A percentile compares a stretch with the other conserved stretches of the same genome.
Conservation (phyloP, 768 basidiomycete species). For the Mycena venus region DNA sequence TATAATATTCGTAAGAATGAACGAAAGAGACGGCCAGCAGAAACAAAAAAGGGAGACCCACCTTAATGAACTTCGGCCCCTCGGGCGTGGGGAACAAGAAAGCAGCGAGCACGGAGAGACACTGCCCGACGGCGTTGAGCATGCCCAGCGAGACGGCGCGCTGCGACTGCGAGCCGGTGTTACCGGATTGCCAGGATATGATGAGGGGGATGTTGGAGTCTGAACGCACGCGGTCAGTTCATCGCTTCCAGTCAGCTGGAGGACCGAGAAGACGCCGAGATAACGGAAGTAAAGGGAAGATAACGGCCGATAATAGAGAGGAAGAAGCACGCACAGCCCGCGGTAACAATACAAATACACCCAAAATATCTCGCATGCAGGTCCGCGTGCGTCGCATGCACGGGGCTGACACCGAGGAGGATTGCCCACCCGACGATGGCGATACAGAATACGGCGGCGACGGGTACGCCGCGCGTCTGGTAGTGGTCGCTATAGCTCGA, state of each 20-base stretch:
- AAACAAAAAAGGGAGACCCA: too few relatives aligned
- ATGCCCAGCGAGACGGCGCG: constrained; percentile 27
- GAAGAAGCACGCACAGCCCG: constrained; percentile 17
- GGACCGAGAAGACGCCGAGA: background rate
- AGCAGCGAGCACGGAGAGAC: constrained; percentile 26
- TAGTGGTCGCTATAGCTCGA: constrained; percentile 13
- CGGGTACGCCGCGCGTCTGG: constrained; percentile 25
- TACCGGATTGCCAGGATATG: constrained; percentile 25
- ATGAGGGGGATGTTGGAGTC: constrained; percentile 12
- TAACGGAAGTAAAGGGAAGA: background rate
- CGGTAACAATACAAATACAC: constrained; percentile 22
- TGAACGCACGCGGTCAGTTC: too few relatives aligned
- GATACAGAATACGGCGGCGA: constrained; percentile 12
- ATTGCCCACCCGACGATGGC: constrained; percentile 21
- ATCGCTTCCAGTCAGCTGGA: too few relatives aligned
- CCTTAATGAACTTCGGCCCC: constrained; percentile 14
- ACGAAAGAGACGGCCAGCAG: too few relatives aligned
- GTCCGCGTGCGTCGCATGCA: background rate
- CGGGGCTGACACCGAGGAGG: constrained; percentile 15
- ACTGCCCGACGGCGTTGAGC: constrained; percentile 27
- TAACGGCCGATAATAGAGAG: background rate
- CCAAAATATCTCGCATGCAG: constrained; percentile 23
- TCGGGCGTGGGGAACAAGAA: constrained; percentile 21
- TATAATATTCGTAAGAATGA: too few relatives aligned
- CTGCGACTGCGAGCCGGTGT: constrained; percentile 24